These are phyloP conservation scores for Paraurostyla sp. DNA, from an alignment of 73 alveolate genomes.

Conservation along the genomic window DNA sequence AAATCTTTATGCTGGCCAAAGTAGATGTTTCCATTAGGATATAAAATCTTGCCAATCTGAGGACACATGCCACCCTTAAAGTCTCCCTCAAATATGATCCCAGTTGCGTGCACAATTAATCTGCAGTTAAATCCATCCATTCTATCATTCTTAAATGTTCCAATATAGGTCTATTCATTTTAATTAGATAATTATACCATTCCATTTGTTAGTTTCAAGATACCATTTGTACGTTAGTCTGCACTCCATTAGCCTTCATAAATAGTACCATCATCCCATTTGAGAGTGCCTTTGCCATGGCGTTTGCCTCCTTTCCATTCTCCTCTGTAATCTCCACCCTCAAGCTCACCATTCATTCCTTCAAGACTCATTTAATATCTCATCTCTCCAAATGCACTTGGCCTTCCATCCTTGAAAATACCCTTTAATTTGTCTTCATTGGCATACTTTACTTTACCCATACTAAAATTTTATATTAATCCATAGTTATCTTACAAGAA, in stretches of 20 bases:
- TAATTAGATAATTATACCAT: background rate
- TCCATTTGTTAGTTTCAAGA: slow-evolving; percentile 53
- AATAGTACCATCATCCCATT: slow-evolving; percentile 71
- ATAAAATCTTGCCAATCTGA: slow-evolving; percentile 7
- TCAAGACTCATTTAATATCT: background rate
- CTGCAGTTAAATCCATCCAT: slow-evolving; percentile 41
- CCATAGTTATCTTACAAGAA: background rate
- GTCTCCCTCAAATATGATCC: slow-evolving; percentile 34
- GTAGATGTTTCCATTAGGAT: slow-evolving; percentile 58
- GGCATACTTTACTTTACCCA: slow-evolving; percentile 37
- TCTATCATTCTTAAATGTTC: slow-evolving; percentile 56
- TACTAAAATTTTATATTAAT: background rate
- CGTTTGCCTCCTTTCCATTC: slow-evolving; percentile 66
- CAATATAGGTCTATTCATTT: slow-evolving; percentile 9
- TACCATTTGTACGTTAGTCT: slow-evolving; percentile 51
- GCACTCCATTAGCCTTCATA: slow-evolving; percentile 69
- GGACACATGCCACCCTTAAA: slow-evolving; percentile 39
- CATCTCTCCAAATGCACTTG: slow-evolving; percentile 53
- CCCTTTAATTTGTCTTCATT: slow-evolving; percentile 70
- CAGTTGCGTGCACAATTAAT: background rate
- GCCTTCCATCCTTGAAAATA: slow-evolving; percentile 62
- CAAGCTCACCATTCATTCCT: slow-evolving; percentile 20
- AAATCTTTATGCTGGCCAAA: slow-evolving; percentile 47
- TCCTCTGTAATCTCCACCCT: slow-evolving; percentile 55
- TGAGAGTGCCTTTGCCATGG: slow-evolving; percentile 64